Evolutionary conservation across 23 red algal species (phyloP), one percentile per base, ranked within the genome.

Genomic region (Rhodosorus marinus): DNA sequence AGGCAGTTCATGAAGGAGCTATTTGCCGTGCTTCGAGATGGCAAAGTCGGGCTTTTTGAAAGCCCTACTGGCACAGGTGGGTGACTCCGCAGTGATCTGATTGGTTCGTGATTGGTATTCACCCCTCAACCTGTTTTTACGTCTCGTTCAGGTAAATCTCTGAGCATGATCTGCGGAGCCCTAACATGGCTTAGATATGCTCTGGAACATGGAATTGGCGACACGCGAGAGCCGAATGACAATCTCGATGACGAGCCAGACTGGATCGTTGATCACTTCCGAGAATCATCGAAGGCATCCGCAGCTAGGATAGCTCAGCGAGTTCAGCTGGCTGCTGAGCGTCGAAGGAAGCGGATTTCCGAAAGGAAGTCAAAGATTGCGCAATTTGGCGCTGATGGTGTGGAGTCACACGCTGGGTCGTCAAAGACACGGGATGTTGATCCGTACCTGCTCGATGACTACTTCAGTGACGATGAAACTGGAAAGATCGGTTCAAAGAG

Each of bases 51-150:
- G 20, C 50, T 98, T 4, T 81, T 98, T 47, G 90, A 98, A 54
- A 82, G 74, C 9, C 90, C 90, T 1, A 98, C 90, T 21, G 90
- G 90, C 9, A 98, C 90, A 4, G 90, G 90, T n/a, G n/a, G n/a
- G n/a, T n/a, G n/a, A n/a, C n/a, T n/a, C n/a, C n/a, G n/a, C n/a
- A n/a, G n/a, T n/a, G n/a, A n/a, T n/a, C n/a, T n/a, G n/a, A n/a
- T n/a, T n/a, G n/a, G n/a, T n/a, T n/a, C n/a, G n/a, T n/a, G n/a
- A n/a, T n/a, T n/a, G n/a, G n/a, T n/a, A n/a, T n/a, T n/a, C n/a
- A n/a, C n/a, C n/a, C n/a, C n/a, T n/a, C n/a, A n/a, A n/a, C n/a
- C n/a, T n/a, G n/a, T n/a, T n/a, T n/a, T n/a, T n/a, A n/a, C n/a
- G n/a, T n/a, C n/a, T n/a, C n/a, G n/a, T n/a, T n/a, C n/a, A n/a